phyloP scores from a whole-genome alignment of 2,329 filamentous ascomycete genomes.

The Paraphoma chrysanthemicola region DNA sequence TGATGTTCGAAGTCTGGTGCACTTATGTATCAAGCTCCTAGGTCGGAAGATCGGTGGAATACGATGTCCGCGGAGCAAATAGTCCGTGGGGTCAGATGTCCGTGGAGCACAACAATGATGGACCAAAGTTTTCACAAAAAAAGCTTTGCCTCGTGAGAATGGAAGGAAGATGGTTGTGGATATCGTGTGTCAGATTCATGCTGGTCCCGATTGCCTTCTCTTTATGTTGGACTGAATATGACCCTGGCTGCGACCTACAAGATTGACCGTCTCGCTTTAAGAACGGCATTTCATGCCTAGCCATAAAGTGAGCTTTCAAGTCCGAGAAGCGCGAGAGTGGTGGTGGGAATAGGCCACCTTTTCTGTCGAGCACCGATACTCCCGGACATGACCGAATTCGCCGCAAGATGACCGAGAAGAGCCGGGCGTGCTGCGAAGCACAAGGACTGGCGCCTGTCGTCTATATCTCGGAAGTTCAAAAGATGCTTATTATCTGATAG shows the following conservation, averaged over 20 bases:
- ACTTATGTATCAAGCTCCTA: not conserved
- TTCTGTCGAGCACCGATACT: not conserved
- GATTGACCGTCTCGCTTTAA: too few species aligned
- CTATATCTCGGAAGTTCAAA: too few species aligned
- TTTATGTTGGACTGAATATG: too few species aligned
- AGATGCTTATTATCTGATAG: too few species aligned
- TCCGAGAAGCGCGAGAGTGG: not conserved
- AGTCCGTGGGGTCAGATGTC: not conserved
- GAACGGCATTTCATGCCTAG: not conserved
- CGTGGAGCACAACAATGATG: not conserved
- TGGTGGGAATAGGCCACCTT: not conserved
- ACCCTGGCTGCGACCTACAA: too few species aligned
- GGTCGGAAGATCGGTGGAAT: not conserved
- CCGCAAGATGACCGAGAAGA: not conserved
- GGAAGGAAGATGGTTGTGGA: too few species aligned
- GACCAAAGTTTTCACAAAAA: too few species aligned
- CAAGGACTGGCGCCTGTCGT: too few species aligned
- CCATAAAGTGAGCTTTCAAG: not conserved
- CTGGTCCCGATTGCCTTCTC: too few species aligned
- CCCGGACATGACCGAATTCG: constrained; percentile 1
- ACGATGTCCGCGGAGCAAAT: not conserved
- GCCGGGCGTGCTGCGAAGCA: too few species aligned
- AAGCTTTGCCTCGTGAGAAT: too few species aligned
- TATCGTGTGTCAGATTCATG: too few species aligned
- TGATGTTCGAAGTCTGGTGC: not conserved